Base-by-base conservation (phyloP, 2,329 filamentous ascomycete species). In the Colletotrichum trifolii region DNA sequence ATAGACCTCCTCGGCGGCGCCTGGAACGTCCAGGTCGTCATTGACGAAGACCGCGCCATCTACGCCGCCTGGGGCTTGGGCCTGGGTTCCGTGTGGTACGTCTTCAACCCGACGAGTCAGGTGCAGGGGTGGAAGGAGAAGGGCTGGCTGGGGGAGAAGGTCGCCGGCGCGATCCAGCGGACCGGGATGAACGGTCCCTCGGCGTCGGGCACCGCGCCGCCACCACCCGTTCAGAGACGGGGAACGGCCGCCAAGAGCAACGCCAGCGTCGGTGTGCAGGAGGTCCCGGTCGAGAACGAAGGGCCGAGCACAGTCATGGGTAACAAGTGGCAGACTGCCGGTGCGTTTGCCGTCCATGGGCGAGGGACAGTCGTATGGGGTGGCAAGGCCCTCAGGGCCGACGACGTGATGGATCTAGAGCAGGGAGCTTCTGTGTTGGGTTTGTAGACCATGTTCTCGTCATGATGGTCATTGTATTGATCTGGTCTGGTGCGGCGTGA, bases 11-110 rank as follows among this genome's bases (percentile, higher is more conserved):
- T 89, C 11, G 86, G 86, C 72, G 86, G 86, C 64, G 77, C 84
- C 12, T 86, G 86, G 83, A 82, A 80, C 72, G 79, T 88, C 36
- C 79, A 84, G 67, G 73, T 89, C 3, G 73, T 89, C 60, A 75
- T 87, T 60, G 86, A 89, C 74, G 81, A 86, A 69, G 81, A 84
- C 64, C 82, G 86, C 64, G 79, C 83, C 66, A 70, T 87, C 40
- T 89, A 89, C 70, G 85, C 86, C 2, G 80, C 84, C 10, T 89
- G 85, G 85, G 87, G 87, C 2, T 77, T 89, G 5, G 86, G 86
- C 0, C 72, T 83, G 6, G 81, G 80, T 33, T 78, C 72, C 52
- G 74, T 82, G 53, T 85, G 83, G 83, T 82, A 81, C 71, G 79
- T 85, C 60, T 80, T 86, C 69, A 84, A 86, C 75, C 84, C 84